phyloP scores from a whole-genome alignment of 2,329 filamentous ascomycete genomes.

The Talaromyces sp. region DNA sequence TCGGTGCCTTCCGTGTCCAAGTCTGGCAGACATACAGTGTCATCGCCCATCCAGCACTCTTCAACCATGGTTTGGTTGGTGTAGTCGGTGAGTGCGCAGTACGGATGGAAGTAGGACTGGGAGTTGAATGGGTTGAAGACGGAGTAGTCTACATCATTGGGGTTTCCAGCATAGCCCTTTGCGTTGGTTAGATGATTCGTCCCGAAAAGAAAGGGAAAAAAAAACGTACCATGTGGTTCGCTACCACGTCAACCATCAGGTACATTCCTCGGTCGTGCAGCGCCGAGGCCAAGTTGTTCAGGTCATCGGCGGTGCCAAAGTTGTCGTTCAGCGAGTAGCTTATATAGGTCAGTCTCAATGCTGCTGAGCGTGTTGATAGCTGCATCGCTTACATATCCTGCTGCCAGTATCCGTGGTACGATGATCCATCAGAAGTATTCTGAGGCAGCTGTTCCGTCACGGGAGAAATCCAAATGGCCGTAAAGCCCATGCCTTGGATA shows the following conservation, averaged over 20 bases:
- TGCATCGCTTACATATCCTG: slow-evolving; percentile 36
- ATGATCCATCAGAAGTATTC: slow-evolving; percentile 32
- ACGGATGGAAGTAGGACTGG: slow-evolving; percentile 55
- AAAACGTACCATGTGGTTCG: slow-evolving; percentile 47
- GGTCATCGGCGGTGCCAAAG: slow-evolving; percentile 56
- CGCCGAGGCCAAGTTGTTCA: slow-evolving; percentile 52
- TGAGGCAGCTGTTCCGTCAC: slow-evolving; percentile 35
- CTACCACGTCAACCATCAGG: slow-evolving; percentile 58
- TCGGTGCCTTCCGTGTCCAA: slow-evolving; percentile 50
- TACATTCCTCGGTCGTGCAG: slow-evolving; percentile 55
- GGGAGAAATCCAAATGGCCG: slow-evolving; percentile 47
- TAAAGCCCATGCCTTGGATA: slow-evolving; percentile 45
- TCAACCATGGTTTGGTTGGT: slow-evolving; percentile 41
- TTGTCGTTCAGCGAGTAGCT: slow-evolving; percentile 51
- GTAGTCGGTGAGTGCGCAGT: slow-evolving; percentile 53
- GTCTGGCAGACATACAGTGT: slow-evolving; percentile 57
- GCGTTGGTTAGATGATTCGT: not conserved
- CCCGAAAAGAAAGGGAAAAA: not conserved
- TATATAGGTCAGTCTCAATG: not conserved
- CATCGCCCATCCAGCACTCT: slow-evolving; percentile 52
- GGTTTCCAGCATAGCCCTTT: slow-evolving; percentile 43
- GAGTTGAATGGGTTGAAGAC: slow-evolving; percentile 52
- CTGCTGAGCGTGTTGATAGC: not conserved
- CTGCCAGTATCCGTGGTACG: slow-evolving; percentile 50
- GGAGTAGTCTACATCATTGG: slow-evolving; percentile 48